These are phyloP conservation scores for Aspergillus nomiae DNA, from an alignment of 2,329 filamentous ascomycete species.

Conservation along the genomic window DNA sequence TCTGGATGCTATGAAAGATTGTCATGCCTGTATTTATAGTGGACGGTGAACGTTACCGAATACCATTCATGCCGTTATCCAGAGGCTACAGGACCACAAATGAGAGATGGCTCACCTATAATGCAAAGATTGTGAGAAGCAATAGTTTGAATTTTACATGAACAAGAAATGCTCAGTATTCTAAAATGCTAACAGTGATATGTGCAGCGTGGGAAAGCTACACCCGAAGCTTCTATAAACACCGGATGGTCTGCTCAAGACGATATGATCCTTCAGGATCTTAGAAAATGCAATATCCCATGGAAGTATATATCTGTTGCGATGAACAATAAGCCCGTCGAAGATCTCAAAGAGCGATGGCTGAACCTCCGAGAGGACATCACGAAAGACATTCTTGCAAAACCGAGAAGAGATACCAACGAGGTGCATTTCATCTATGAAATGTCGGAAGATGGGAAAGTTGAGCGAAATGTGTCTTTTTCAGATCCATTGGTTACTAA, in stretches of 20 bases:
- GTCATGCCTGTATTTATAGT: conserved; percentile 19
- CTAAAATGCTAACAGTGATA: not conserved
- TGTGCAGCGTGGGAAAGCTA: not conserved
- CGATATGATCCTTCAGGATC: conserved; percentile 20
- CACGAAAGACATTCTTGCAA: not conserved
- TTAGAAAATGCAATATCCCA: conserved; percentile 21
- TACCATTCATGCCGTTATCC: conserved; percentile 14
- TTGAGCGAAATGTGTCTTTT: conserved; percentile 22
- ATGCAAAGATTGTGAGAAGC: not conserved
- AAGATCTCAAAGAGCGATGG: conserved; percentile 29
- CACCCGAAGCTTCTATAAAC: not conserved
- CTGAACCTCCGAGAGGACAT: conserved; percentile 5
- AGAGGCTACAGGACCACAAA: not conserved
- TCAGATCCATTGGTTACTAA: conserved; percentile 13
- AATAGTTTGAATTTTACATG: not conserved
- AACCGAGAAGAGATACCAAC: not conserved
- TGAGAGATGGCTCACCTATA: not conserved
- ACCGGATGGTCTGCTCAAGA: conserved; percentile 24
- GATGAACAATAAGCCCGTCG: conserved; percentile 24
- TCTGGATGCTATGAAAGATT: not conserved
- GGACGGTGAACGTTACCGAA: conserved; percentile 12
- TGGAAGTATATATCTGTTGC: conserved; percentile 27
- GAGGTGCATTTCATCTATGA: not conserved
- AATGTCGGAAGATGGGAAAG: not conserved
- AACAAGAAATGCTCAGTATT: not conserved